A percentile compares a stretch with the other conserved stretches of the same genome.
Evolutionary conservation across 2,329 filamentous ascomycete species (phyloP).

Genomic region (Parascedosporium putredinis): DNA sequence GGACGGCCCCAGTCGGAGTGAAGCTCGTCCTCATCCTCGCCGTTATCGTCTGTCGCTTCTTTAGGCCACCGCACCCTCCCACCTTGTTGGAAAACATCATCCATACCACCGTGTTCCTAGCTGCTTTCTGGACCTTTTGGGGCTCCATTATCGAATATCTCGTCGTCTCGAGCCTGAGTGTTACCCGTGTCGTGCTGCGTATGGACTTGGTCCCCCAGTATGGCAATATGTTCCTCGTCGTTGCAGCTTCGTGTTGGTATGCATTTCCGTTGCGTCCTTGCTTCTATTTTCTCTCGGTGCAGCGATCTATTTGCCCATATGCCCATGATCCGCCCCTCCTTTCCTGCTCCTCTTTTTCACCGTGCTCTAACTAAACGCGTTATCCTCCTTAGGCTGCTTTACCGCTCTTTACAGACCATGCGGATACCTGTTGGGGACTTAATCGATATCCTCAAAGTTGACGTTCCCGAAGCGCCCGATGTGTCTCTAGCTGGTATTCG

Average conservation of each 20-base stretch:
- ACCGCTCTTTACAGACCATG: conserved; percentile 78
- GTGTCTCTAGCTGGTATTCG: conserved; percentile 86
- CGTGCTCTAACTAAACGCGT: neutral
- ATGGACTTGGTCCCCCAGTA: conserved; percentile 11
- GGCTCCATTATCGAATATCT: conserved; percentile 10
- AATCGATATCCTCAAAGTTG: conserved; percentile 82
- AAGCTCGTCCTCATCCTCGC: conserved; percentile 13
- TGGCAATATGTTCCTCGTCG: conserved; percentile 12
- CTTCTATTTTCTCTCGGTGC: neutral
- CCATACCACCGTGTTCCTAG: conserved; percentile 12
- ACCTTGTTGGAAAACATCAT: conserved; percentile 12
- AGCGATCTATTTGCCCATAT: no score
- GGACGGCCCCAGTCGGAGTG: conserved; percentile 8
- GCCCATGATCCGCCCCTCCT: no score
- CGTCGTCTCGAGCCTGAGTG: conserved; percentile 8
- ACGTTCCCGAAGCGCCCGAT: conserved; percentile 81
- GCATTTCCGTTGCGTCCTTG: neutral
- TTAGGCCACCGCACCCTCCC: conserved; percentile 12
- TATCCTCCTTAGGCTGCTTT: conserved; percentile 55
- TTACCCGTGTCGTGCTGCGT: conserved; percentile 6
- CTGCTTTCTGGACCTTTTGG: conserved; percentile 12
- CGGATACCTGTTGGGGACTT: conserved; percentile 86
- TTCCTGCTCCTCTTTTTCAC: neutral
- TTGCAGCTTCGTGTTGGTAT: conserved; percentile 11
- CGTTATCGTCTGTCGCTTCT: conserved; percentile 13